phyloP scores from a whole-genome alignment of 164 flowering plant species.

The Magnolia officinalis region DNA sequence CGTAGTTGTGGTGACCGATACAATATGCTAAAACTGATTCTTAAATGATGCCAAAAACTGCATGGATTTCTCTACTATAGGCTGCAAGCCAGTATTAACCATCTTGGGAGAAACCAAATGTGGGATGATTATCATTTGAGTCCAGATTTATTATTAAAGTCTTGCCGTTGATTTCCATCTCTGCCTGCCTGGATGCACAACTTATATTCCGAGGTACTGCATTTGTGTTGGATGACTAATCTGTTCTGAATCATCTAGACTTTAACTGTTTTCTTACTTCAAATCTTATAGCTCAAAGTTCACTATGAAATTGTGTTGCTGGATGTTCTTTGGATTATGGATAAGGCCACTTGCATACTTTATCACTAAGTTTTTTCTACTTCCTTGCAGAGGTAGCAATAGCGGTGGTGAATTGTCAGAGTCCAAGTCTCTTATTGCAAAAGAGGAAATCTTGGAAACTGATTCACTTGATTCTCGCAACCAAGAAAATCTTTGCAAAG shows the following conservation, averaged over 20 bases:
- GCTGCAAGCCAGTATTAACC: not conserved
- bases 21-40: too few species aligned
- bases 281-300: not conserved
- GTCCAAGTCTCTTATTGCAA: constrained; percentile 26
- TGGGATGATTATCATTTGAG: not conserved
- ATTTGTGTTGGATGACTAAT: not conserved
- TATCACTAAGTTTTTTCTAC: not conserved
- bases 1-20: too few species aligned
- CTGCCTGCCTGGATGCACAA: not conserved
- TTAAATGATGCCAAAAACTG: too few species aligned
- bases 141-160: not conserved
- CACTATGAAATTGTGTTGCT: not conserved
- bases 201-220: not conserved
- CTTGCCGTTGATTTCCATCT: not conserved
- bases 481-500: constrained; percentile 25
- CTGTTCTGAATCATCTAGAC: not conserved
- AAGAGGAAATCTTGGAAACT: constrained; percentile 28
- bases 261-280: not conserved
- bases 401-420: constrained; percentile 25
- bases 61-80: too few species aligned
- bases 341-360: not conserved
- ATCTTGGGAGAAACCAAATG: not conserved
- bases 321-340: not conserved
- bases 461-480: constrained; percentile 27
- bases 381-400: constrained; percentile 32